Evolutionary conservation across 352 stramenopile species (phyloP).

Genomic region (Phytopythium kandeliae): DNA sequence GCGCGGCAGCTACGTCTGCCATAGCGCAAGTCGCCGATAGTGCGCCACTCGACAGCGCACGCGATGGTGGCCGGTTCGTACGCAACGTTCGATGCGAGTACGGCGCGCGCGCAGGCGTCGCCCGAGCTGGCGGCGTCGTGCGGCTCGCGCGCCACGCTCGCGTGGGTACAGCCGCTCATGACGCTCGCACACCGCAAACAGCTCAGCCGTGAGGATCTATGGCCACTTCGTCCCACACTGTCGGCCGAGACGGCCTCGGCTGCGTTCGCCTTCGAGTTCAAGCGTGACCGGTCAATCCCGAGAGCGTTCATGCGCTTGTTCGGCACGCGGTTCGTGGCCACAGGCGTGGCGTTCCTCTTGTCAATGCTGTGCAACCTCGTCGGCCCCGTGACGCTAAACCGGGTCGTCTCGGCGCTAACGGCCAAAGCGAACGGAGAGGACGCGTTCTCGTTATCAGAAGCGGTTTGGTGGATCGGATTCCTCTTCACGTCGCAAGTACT

Average conservation of each 20-base stretch:
- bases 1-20: too few species aligned
- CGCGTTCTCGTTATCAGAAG: conserved; percentile 12
- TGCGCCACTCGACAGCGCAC: not conserved
- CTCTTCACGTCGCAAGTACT: conserved; percentile 49
- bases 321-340: conserved; percentile 25
- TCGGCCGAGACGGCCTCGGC: conserved; percentile 1
- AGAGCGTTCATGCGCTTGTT: conserved; percentile 29
- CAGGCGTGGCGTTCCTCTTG: conserved; percentile 33
- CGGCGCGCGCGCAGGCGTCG: not conserved
- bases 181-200: conserved; percentile 35
- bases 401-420: conserved; percentile 26
- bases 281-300: conserved; percentile 22
- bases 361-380: conserved; percentile 49
- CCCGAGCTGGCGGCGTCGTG: conserved; percentile 6
- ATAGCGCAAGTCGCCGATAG: too few species aligned
- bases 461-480: conserved; percentile 25
- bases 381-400: conserved; percentile 32
- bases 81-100: conserved; percentile 1
- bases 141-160: conserved; percentile 30
- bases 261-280: conserved; percentile 21
- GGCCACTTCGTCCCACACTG: conserved; percentile 23
- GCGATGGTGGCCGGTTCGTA: conserved; percentile 1
- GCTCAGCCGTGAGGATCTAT: conserved; percentile 35
- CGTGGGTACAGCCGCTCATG: conserved; percentile 51
- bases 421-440: conserved; percentile 12